Evolutionary conservation across 1,284 basidiomycete genomes (phyloP), one percentile per base, ranked within the genome.

Genomic region (Baeospora myosura): DNA sequence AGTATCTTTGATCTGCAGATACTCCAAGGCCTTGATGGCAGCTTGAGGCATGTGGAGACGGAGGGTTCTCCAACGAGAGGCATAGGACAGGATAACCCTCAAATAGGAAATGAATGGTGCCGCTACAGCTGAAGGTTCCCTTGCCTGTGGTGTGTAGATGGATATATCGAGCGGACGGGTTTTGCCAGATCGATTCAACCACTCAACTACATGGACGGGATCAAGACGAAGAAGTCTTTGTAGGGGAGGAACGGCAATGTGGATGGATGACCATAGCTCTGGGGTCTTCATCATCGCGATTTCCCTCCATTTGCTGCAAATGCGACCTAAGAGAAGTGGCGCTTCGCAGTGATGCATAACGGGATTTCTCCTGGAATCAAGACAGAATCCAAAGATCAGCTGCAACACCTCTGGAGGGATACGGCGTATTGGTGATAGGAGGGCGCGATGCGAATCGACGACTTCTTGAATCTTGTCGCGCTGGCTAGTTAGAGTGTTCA

Each of bases 291-390:
- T 32, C 6, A 24, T 28, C 10, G 32, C 16, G n/a, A 40, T 18
- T 12, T 32, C 7, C 34, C 41, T 31, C 45, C 45, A 46, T 33
- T 12, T 10, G 14, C 45, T 37, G 21, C 45, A 43, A 12, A 46
- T 24, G 5, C 26, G 14, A n/a, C 42, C 38, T 1, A 46, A 17
- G 16, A 46, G 38, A 14, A 46, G 22, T 2, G 45, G 45, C 2
- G 42, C 42, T 24, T 40, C 42, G n/a, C 20, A 23, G 14, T 17
- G 24, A 21, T 38, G 31, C 42, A 46, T 43, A 8, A 26, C 24
- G 2, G 41, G 32, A 17, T 34, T 34, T 34, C 32, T 34, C 8
- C 16, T 16, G 8, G 32, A 7, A 7, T 7, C 10, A n/a, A 43
- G 38, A 24, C 45, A 46, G n/a, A 6, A 12, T 8, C 29, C 12